A percentile compares a stretch with the other conserved stretches of the same genome.
Conservation (phyloP, 306 rosid species). For the Dalbergia cultrata region DNA sequence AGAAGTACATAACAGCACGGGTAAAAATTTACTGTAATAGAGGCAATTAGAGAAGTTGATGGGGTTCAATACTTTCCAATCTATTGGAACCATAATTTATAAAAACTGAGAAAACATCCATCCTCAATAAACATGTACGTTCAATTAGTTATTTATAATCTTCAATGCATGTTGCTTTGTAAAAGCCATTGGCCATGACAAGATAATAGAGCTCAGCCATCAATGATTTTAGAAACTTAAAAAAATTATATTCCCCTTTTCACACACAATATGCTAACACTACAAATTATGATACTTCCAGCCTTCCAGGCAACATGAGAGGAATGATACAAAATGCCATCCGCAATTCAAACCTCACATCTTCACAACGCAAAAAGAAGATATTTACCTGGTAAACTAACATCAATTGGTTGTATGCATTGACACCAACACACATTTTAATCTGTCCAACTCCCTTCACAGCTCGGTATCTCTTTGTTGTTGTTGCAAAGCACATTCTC, state of each 20-base stretch:
- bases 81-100: neutral
- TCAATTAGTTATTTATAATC: conserved; percentile 25
- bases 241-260: neutral
- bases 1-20: conserved; percentile 1
- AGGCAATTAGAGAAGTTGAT: conserved; percentile 22
- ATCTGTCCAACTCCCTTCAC: conserved; percentile 73
- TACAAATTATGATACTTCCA: neutral
- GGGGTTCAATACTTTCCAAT: conserved; percentile 13
- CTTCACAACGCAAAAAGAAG: conserved; percentile 8
- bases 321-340: conserved; percentile 3
- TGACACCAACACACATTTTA: conserved; percentile 91
- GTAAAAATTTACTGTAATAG: neutral
- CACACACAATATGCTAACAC: neutral
- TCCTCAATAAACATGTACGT: neutral
- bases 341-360: neutral
- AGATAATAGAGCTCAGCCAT: conserved; percentile 14
- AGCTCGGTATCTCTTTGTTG: conserved; percentile 67
- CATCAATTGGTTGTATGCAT: conserved; percentile 84
- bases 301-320: neutral
- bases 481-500: conserved; percentile 87
- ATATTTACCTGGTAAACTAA: conserved; percentile 90
- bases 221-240: neutral
- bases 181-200: conserved; percentile 5
- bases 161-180: conserved; percentile 19
- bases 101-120: conserved; percentile 22